These are phyloP conservation scores for Penicillium hesseltinei DNA, from an alignment of 2,329 filamentous ascomycete species.

Conservation along the genomic window DNA sequence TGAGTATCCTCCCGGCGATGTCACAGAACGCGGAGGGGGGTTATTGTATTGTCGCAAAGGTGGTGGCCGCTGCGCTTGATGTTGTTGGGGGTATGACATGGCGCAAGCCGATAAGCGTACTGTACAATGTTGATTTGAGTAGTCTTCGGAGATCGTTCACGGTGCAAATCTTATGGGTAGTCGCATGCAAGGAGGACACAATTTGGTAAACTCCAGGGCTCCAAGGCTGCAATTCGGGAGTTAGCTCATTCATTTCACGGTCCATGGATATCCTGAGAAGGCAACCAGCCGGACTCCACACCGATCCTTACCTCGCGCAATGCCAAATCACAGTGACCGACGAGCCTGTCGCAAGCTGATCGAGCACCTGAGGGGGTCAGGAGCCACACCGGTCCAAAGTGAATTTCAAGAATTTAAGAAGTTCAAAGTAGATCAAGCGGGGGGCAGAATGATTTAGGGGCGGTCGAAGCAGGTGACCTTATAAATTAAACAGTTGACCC, in stretches of 20 bases:
- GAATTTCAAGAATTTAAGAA: background rate
- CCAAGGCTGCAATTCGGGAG: background rate
- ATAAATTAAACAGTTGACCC: slow-evolving; percentile 7
- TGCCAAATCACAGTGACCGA: background rate
- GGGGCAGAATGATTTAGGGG: slow-evolving; percentile 10
- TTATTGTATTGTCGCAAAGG: slow-evolving; percentile 34
- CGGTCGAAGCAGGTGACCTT: slow-evolving; percentile 9
- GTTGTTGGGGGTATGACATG: slow-evolving; percentile 41
- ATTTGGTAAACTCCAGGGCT: background rate
- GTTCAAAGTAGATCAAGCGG: background rate
- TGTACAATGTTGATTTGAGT: background rate
- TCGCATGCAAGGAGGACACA: slow-evolving; percentile 4
- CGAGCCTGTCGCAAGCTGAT: background rate
- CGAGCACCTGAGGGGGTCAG: background rate
- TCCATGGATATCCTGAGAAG: background rate
- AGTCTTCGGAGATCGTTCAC: background rate
- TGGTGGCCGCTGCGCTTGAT: slow-evolving; percentile 30
- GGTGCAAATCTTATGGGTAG: background rate
- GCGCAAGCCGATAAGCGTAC: slow-evolving; percentile 2
- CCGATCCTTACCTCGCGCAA: background rate
- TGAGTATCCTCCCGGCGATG: slow-evolving; percentile 24
- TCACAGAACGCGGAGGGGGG: slow-evolving; percentile 20
- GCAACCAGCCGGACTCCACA: background rate
- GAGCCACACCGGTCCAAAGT: background rate
- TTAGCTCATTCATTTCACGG: background rate